Conservation (phyloP, 768 basidiomycete genomes). For the Hygrocybe punicea region DNA sequence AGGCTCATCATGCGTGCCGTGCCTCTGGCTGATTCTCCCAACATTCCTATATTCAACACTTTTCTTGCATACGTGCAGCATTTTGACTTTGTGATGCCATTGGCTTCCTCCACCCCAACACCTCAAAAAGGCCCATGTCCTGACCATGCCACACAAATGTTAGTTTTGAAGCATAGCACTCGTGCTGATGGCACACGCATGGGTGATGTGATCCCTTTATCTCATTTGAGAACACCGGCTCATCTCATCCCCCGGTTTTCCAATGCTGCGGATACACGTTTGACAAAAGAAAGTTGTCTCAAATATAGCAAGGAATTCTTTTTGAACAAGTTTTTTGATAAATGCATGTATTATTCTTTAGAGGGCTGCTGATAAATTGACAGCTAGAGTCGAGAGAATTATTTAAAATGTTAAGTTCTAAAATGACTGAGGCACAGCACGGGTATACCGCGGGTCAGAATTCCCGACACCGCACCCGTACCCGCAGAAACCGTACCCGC, state of each 20-base stretch:
- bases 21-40: background rate
- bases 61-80: slow-evolving; percentile 4
- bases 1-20: background rate
- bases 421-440: no score
- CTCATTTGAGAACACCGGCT: slow-evolving; percentile 1
- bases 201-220: slow-evolving; percentile 11
- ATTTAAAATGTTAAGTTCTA: no score
- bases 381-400: no score
- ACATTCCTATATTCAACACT: background rate
- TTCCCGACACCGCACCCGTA: no score
- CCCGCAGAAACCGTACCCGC: no score
- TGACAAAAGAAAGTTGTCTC: slow-evolving; percentile 1
- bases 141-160: slow-evolving; percentile 7
- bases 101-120: background rate
- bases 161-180: slow-evolving; percentile 2
- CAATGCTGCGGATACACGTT: background rate
- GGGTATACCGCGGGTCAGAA: no score
- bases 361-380: background rate
- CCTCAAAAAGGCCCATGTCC: slow-evolving; percentile 3
- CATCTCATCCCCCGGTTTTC: slow-evolving; percentile 11
- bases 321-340: slow-evolving; percentile 1
- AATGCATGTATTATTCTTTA: background rate
- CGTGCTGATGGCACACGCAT: slow-evolving; percentile 1
- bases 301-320: background rate
- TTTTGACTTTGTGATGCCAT: slow-evolving; percentile 8